Conservation (phyloP, 352 stramenopile genomes). For the Stramenopiles sp. region DNA sequence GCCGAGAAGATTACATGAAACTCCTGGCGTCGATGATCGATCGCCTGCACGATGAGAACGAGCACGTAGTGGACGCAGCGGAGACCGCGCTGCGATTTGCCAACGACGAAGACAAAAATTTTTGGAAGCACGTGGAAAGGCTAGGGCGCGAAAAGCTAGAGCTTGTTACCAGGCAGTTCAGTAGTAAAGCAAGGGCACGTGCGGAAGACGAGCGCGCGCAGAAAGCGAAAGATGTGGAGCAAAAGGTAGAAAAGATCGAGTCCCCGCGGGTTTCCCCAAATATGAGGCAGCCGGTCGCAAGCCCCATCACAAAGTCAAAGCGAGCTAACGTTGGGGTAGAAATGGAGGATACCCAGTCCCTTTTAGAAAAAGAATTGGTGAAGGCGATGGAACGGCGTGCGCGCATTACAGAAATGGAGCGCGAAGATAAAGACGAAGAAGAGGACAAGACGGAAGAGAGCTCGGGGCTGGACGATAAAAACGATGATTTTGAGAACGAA, state of each 20-base stretch:
- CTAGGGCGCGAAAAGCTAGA: background rate
- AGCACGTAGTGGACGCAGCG: background rate
- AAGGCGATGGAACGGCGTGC: background rate
- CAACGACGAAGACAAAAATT: background rate
- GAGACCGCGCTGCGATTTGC: background rate
- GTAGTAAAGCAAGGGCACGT: background rate
- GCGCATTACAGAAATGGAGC: background rate
- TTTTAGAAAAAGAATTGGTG: background rate
- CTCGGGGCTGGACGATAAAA: background rate
- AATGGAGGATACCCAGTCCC: background rate
- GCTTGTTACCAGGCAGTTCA: background rate
- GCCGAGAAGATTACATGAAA: background rate
- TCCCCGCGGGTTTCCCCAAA: background rate
- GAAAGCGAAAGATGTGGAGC: background rate
- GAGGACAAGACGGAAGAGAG: background rate
- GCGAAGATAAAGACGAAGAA: background rate
- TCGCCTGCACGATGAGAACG: background rate
- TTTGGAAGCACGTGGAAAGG: conserved; percentile 4
- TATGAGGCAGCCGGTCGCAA: background rate
- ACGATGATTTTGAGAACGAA: background rate
- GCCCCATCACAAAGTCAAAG: background rate
- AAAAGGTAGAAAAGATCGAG: background rate
- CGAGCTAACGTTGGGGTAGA: background rate
- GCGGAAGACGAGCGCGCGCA: background rate
- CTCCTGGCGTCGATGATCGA: background rate